A percentile compares a stretch with the other conserved stretches of the same genome.
These are phyloP conservation scores for Zasmidium cellare DNA, from an alignment of 2,329 filamentous ascomycete species.

Conservation along the genomic window DNA sequence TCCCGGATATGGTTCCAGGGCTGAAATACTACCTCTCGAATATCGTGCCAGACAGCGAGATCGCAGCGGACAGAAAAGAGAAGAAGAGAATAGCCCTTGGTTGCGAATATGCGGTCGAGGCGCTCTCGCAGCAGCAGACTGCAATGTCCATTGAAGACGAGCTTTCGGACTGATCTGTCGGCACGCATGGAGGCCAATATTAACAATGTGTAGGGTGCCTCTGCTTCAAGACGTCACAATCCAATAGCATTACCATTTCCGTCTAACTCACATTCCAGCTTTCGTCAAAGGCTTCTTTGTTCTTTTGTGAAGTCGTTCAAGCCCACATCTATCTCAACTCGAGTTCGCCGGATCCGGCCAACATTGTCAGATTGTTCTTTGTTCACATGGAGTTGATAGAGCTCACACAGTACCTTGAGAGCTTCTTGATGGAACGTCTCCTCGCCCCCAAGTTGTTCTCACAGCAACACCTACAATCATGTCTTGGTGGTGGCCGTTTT, in stretches of 20 bases:
- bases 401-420: too few relatives aligned
- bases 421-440: background rate
- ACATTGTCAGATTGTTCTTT: background rate
- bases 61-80: conserved; percentile 51
- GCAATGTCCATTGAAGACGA: conserved; percentile 4
- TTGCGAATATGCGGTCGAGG: conserved; percentile 33
- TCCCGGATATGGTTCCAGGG: conserved; percentile 69
- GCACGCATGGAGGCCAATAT: background rate
- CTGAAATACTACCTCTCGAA: conserved; percentile 79
- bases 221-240: too few relatives aligned
- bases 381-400: background rate
- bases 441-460: too few relatives aligned
- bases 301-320: background rate
- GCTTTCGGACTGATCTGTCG: background rate
- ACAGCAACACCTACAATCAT: background rate
- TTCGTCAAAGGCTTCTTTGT: background rate
- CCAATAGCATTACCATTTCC: background rate
- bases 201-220: too few relatives aligned
- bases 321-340: too few relatives aligned
- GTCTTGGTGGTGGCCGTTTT: background rate
- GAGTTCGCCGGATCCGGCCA: background rate
- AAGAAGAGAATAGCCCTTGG: conserved; percentile 51
- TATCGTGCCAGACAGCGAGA: conserved; percentile 66
- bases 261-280: background rate
- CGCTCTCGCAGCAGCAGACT: conserved; percentile 11